These are phyloP conservation scores for Phylloporus arenicola DNA, from an alignment of 768 basidiomycete genomes.

Conservation along the genomic window DNA sequence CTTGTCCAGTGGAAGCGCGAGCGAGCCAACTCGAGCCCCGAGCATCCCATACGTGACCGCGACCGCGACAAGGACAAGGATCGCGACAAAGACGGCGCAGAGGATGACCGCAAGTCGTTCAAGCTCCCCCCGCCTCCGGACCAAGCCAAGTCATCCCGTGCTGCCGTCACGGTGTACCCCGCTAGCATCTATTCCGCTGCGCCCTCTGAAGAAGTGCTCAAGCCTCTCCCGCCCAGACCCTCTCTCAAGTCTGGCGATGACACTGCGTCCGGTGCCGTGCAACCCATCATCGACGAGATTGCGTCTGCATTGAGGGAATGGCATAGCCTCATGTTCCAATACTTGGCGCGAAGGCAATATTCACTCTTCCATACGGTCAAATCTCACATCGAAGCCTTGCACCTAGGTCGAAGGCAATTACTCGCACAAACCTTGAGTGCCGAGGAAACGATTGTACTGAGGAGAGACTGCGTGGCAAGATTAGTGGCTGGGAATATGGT, in stretches of 20 bases:
- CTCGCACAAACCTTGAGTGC: slow-evolving; percentile 80
- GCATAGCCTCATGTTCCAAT: slow-evolving; percentile 87
- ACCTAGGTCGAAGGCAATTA: slow-evolving; percentile 86
- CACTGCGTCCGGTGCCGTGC: slow-evolving; percentile 71
- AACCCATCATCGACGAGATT: slow-evolving; percentile 96
- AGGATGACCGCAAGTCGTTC: slow-evolving; percentile 54
- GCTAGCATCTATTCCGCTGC: slow-evolving; percentile 71
- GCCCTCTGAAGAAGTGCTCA: slow-evolving; percentile 58
- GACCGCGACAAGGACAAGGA: slow-evolving; percentile 45
- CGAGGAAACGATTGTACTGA: slow-evolving; percentile 78
- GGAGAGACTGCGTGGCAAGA: slow-evolving; percentile 80
- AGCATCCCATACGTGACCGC: slow-evolving; percentile 29
- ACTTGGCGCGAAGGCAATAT: slow-evolving; percentile 87
- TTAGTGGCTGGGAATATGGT: slow-evolving; percentile 88
- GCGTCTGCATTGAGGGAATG: slow-evolving; percentile 95
- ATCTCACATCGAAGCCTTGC: slow-evolving; percentile 86
- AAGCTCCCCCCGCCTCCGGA: slow-evolving; percentile 71
- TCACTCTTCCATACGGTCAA: slow-evolving; percentile 80
- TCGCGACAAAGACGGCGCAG: slow-evolving; percentile 63
- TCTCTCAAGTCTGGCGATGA: slow-evolving; percentile 95
- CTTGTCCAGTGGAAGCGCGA: slow-evolving; percentile 42
- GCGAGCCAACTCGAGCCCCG: slow-evolving; percentile 23
- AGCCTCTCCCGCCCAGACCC: slow-evolving; percentile 83
- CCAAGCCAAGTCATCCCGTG: slow-evolving; percentile 66
- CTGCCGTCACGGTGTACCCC: slow-evolving; percentile 67